Evolutionary conservation across 176 grass and related monocot species (phyloP).

Genomic region (Musa schizocarpa): DNA sequence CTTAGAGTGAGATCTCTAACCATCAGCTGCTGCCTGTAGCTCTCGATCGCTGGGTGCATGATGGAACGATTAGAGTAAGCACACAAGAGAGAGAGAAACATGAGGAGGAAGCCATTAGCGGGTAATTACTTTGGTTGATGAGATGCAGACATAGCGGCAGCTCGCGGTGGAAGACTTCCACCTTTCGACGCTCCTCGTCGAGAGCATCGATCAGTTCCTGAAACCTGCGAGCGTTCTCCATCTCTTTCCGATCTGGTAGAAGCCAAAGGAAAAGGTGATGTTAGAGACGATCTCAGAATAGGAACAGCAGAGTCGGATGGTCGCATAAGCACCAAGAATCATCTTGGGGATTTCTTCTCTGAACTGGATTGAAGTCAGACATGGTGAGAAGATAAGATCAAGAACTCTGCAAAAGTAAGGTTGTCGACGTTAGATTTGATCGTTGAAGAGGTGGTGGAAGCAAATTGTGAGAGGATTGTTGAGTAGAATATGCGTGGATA

Average conservation of each 20-base stretch:
- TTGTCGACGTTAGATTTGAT: too few species aligned
- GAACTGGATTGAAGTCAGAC: background rate
- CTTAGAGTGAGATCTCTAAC: background rate
- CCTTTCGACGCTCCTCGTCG: background rate
- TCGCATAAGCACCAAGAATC: background rate
- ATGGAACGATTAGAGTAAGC: background rate
- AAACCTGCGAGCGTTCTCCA: background rate
- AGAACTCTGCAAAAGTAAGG: background rate
- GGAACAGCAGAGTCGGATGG: background rate
- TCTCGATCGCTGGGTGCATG: slow-evolving; percentile 5
- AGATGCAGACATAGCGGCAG: background rate
- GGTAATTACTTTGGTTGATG: background rate
- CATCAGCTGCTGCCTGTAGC: slow-evolving; percentile 2
- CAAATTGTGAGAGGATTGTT: background rate
- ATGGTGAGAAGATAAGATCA: background rate
- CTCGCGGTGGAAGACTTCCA: slow-evolving; percentile 5
- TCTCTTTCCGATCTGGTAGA: background rate
- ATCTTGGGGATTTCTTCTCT: background rate
- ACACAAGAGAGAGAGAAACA: too few species aligned
- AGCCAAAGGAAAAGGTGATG: background rate
- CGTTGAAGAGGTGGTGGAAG: too few species aligned
- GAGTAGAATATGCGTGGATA: background rate
- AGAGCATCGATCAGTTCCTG: background rate
- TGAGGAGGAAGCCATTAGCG: background rate
- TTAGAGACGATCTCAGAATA: too few species aligned